These are phyloP conservation scores for Penicillium psychrofluorescens DNA, from an alignment of 495 filamentous ascomycete genomes.

Conservation along the genomic window DNA sequence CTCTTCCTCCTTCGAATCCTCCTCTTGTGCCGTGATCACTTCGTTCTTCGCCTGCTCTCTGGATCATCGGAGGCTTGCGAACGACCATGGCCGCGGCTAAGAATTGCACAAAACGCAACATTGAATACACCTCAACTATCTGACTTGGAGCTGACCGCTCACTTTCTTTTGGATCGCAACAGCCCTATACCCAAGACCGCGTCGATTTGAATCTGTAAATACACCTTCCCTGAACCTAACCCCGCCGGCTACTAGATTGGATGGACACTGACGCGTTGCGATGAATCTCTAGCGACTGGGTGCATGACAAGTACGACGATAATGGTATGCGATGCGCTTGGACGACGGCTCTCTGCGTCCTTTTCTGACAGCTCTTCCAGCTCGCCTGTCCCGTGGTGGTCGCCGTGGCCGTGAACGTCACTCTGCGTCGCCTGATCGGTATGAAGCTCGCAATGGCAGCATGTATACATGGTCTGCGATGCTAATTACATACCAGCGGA, in stretches of 20 bases:
- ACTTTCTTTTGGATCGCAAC: slow-evolving; percentile 40
- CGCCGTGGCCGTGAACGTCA: slow-evolving; percentile 30
- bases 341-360: slow-evolving; percentile 22
- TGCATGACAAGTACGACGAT: slow-evolving; percentile 82
- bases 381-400: slow-evolving; percentile 32
- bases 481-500: slow-evolving; percentile 19
- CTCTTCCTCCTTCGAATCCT: slow-evolving; percentile 30
- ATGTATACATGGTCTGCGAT: slow-evolving; percentile 1
- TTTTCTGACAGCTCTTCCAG: slow-evolving; percentile 20
- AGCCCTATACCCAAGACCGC: slow-evolving; percentile 49
- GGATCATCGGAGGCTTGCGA: slow-evolving; percentile 23
- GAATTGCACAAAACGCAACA: slow-evolving; percentile 30
- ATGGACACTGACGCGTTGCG: slow-evolving; percentile 9
- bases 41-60: slow-evolving; percentile 23
- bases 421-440: slow-evolving; percentile 47
- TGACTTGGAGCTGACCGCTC: slow-evolving; percentile 48
- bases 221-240: background rate
- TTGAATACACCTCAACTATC: slow-evolving; percentile 29
- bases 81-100: slow-evolving; percentile 23
- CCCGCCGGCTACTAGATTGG: background rate
- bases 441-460: slow-evolving; percentile 11
- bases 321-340: slow-evolving; percentile 26
- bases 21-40: slow-evolving; percentile 32
- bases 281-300: slow-evolving; percentile 63
- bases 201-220: slow-evolving; percentile 49